Evolutionary conservation across 2,329 filamentous ascomycete genomes (phyloP).

Genomic region (Annulohypoxylon truncatum): DNA sequence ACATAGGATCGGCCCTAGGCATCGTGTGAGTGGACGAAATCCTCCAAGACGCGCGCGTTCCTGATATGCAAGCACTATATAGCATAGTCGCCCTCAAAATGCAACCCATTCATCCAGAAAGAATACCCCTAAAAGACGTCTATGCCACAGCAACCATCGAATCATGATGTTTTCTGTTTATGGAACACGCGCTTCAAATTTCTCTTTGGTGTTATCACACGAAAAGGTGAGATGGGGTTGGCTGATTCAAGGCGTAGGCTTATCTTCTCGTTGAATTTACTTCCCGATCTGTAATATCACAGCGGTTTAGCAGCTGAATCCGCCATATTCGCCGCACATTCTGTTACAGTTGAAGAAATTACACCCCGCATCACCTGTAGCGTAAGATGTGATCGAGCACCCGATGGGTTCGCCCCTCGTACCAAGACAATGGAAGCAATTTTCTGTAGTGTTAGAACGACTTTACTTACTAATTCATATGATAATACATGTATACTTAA

Average conservation of each 20-base stretch:
- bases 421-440: conserved; percentile 27
- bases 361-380: conserved; percentile 31
- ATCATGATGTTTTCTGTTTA: conserved; percentile 36
- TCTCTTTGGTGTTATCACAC: conserved; percentile 26
- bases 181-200: conserved; percentile 23
- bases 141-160: conserved; percentile 27
- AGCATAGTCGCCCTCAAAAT: conserved; percentile 26
- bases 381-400: conserved; percentile 36
- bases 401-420: conserved; percentile 32
- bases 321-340: conserved; percentile 18
- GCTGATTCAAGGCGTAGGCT: conserved; percentile 30
- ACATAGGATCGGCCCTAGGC: conserved; percentile 35
- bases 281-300: conserved; percentile 25
- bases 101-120: conserved; percentile 37
- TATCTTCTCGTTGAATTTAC: conserved; percentile 17
- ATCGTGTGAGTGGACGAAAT: conserved; percentile 38
- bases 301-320: conserved; percentile 10
- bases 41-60: conserved; percentile 41
- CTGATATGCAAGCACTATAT: conserved; percentile 42
- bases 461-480: conserved; percentile 13
- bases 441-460: conserved; percentile 11
- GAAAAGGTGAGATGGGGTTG: conserved; percentile 27
- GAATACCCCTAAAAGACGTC: conserved; percentile 30
- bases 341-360: conserved; percentile 37
- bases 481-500: not conserved